Conservation (phyloP, 2,329 filamentous ascomycete genomes). For the Cercospora janseana region DNA sequence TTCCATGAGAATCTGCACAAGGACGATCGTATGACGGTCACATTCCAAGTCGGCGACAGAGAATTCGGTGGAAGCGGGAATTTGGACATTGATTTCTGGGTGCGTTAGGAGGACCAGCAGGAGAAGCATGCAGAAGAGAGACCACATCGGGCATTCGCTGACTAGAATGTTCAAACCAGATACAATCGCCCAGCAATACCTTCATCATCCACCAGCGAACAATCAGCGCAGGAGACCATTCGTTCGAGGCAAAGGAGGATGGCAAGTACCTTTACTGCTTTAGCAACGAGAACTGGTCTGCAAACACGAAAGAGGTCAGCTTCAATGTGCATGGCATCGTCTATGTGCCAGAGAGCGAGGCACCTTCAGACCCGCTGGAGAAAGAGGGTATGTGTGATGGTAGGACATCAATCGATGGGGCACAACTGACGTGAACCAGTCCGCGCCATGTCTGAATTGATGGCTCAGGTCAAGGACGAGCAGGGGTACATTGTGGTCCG, state of each 20-base stretch:
- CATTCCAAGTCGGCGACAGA: constrained; percentile 94
- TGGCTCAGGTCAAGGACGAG: constrained; percentile 94
- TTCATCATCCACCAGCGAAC: constrained; percentile 78
- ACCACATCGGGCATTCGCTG: constrained; percentile 11
- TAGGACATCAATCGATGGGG: background rate
- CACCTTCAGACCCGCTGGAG: constrained; percentile 83
- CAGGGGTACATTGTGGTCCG: constrained; percentile 94
- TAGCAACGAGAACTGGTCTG: constrained; percentile 97
- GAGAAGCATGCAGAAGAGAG: background rate
- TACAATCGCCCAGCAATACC: constrained; percentile 72
- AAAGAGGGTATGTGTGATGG: constrained; percentile 65
- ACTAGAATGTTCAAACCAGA: constrained; percentile 46
- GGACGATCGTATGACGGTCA: constrained; percentile 98
- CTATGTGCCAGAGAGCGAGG: constrained; percentile 87
- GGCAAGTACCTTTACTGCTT: constrained; percentile 97
- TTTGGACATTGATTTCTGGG: constrained; percentile 97
- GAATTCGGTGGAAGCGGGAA: constrained; percentile 95
- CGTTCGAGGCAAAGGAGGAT: constrained; percentile 79
- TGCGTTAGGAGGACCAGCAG: constrained; percentile 48
- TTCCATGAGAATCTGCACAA: constrained; percentile 91
- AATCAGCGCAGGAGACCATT: constrained; percentile 87
- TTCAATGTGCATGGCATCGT: constrained; percentile 99
- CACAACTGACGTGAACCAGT: constrained; percentile 54
- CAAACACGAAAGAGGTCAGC: constrained; percentile 93
- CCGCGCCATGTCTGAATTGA: constrained; percentile 75